Evolutionary conservation across 305 asterid genomes (phyloP).

Genomic region (Andrographis paniculata): DNA sequence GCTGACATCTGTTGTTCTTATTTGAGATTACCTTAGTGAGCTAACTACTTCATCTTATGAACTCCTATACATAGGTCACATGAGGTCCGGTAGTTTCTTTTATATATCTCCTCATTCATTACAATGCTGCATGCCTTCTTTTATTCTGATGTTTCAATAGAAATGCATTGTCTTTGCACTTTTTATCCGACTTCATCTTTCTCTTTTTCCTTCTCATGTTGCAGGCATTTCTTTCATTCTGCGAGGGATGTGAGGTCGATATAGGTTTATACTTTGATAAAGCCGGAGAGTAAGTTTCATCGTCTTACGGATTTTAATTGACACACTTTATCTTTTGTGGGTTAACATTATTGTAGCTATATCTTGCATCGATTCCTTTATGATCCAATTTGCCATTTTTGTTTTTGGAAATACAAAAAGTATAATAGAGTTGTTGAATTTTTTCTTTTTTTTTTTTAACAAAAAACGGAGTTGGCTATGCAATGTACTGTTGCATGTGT

Average conservation of each 20-base stretch:
- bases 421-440: no score
- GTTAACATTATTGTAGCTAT: no score
- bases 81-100: no score
- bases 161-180: slow-evolving; percentile 7
- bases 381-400: no score
- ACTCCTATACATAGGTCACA: slow-evolving; percentile 1
- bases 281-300: slow-evolving; percentile 92
- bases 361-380: no score
- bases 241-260: slow-evolving; percentile 96
- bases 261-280: slow-evolving; percentile 74
- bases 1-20: slow-evolving; percentile 4
- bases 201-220: slow-evolving; percentile 18
- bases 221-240: slow-evolving; percentile 92
- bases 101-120: no score
- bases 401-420: no score
- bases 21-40: slow-evolving; percentile 15
- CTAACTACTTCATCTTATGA: background rate
- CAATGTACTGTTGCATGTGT: slow-evolving; percentile 6
- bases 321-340: no score
- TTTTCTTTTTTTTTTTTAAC: no score
- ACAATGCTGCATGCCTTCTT: no score
- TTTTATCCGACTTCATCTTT: slow-evolving; percentile 8
- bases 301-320: slow-evolving; percentile 17
- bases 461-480: no score
- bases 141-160: no score